These are phyloP conservation scores for Sanguinoderma infundibulare DNA, from an alignment of 1,284 basidiomycete genomes.

Conservation along the genomic window DNA sequence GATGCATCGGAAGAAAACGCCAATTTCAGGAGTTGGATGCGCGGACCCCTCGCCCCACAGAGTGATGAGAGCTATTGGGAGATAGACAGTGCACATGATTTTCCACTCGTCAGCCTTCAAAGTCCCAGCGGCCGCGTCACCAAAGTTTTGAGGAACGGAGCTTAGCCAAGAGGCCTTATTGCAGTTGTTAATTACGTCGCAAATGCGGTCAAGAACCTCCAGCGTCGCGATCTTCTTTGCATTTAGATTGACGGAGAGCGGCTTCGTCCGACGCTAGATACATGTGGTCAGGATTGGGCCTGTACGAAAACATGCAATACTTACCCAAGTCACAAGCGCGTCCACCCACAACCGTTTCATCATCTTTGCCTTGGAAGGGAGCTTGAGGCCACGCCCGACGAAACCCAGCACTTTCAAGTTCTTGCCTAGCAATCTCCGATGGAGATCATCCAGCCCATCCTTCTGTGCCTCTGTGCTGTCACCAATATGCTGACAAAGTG, in stretches of 20 bases:
- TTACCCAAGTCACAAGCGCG: constrained; percentile 3
- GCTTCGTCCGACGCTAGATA: not conserved
- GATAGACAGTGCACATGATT: constrained; percentile 32
- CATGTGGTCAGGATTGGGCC: not conserved
- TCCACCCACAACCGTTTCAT: constrained; percentile 1
- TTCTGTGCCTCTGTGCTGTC: not conserved
- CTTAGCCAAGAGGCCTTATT: constrained; percentile 37
- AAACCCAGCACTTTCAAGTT: constrained; percentile 4
- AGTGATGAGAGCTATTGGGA: constrained; percentile 38
- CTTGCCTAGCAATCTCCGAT: not conserved
- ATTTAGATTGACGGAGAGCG: constrained; percentile 5
- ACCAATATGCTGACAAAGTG: not conserved
- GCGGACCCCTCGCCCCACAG: constrained; percentile 27
- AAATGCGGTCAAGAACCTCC: constrained; percentile 9
- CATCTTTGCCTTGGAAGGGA: constrained; percentile 1
- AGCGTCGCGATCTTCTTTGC: constrained; percentile 5
- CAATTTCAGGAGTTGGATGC: not conserved
- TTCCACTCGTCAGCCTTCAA: constrained; percentile 45
- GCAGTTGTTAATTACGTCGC: constrained; percentile 29
- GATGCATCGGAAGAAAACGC: constrained; percentile 4
- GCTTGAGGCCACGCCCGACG: not conserved
- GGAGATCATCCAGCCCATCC: not conserved
- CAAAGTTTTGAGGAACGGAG: constrained; percentile 38
- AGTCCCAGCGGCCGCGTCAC: constrained; percentile 33
- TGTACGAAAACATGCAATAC: not conserved